Conservation (phyloP, 176 grass and related monocot species). For the Rhynchospora pubera region DNA sequence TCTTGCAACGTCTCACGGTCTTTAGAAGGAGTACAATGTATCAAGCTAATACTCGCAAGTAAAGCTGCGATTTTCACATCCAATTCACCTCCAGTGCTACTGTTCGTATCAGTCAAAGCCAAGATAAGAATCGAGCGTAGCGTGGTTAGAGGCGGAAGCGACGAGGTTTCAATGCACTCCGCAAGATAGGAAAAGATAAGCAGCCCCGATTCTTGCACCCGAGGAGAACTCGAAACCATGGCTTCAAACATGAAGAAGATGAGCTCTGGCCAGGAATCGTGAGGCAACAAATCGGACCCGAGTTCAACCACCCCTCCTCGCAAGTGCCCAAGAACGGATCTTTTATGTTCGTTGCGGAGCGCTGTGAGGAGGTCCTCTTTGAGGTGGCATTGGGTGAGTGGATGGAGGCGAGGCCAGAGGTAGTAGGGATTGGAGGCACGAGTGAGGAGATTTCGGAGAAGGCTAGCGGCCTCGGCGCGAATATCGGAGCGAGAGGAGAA, state of each 20-base stretch:
- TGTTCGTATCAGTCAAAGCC: slow-evolving; percentile 40
- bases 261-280: slow-evolving; percentile 50
- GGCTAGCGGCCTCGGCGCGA: slow-evolving; percentile 31
- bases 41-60: slow-evolving; percentile 55
- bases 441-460: slow-evolving; percentile 22
- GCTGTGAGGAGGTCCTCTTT: slow-evolving; percentile 48
- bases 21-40: slow-evolving; percentile 48
- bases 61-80: slow-evolving; percentile 71
- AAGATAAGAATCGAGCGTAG: slow-evolving; percentile 59
- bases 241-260: slow-evolving; percentile 53
- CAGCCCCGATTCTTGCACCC: slow-evolving; percentile 61
- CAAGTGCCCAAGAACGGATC: slow-evolving; percentile 56
- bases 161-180: slow-evolving; percentile 46
- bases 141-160: slow-evolving; percentile 45
- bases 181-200: slow-evolving; percentile 64
- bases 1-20: slow-evolving; percentile 70
- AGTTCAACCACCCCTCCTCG: slow-evolving; percentile 66
- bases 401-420: slow-evolving; percentile 28
- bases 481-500: slow-evolving; percentile 35
- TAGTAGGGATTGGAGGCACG: not conserved
- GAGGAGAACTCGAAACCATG: slow-evolving; percentile 17
- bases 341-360: slow-evolving; percentile 39
- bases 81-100: not conserved
- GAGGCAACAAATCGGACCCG: slow-evolving; percentile 34
- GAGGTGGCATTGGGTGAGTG: slow-evolving; percentile 30